Evolutionary conservation across 2,329 filamentous ascomycete species (phyloP).

Genomic region (Aspergillus ustus): DNA sequence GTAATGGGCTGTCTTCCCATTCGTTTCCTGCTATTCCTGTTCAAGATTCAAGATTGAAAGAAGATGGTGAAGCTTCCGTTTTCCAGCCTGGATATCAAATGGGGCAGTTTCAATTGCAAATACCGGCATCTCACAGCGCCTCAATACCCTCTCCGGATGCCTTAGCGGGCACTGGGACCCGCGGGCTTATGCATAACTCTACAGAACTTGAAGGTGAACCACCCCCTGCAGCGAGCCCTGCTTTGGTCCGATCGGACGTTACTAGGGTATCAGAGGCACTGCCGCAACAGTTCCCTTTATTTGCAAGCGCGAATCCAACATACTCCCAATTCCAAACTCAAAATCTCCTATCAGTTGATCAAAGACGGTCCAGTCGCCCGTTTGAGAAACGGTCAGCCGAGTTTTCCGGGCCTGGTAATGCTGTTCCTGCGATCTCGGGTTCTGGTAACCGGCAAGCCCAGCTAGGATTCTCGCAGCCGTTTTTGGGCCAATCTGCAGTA

Average conservation of each 20-base stretch:
- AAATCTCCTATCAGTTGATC: constrained; percentile 14
- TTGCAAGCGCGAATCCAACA: constrained; percentile 14
- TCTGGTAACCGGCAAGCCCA: constrained; percentile 23
- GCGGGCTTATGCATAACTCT: background rate
- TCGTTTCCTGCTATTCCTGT: constrained; percentile 3
- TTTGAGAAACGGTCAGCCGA: constrained; percentile 17
- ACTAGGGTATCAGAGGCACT: constrained; percentile 14
- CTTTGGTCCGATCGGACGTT: constrained; percentile 15
- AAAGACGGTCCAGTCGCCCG: constrained; percentile 15
- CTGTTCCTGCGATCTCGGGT: constrained; percentile 27
- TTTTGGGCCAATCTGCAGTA: constrained; percentile 33
- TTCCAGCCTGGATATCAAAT: constrained; percentile 20
- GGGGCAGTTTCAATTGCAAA: constrained; percentile 30
- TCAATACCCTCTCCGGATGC: constrained; percentile 13
- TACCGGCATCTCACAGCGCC: constrained; percentile 17
- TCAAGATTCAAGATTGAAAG: constrained; percentile 1
- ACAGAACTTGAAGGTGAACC: background rate
- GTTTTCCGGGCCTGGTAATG: constrained; percentile 16
- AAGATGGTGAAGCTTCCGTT: constrained; percentile 3
- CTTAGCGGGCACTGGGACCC: background rate
- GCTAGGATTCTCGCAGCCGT: constrained; percentile 30
- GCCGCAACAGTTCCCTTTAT: constrained; percentile 19
- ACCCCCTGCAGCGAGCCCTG: background rate
- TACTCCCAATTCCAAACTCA: constrained; percentile 18
- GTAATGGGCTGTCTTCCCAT: constrained; percentile 17